Evolutionary conservation across 805 yeast genomes (phyloP).

Genomic region (Metschnikowia aberdeeniae): DNA sequence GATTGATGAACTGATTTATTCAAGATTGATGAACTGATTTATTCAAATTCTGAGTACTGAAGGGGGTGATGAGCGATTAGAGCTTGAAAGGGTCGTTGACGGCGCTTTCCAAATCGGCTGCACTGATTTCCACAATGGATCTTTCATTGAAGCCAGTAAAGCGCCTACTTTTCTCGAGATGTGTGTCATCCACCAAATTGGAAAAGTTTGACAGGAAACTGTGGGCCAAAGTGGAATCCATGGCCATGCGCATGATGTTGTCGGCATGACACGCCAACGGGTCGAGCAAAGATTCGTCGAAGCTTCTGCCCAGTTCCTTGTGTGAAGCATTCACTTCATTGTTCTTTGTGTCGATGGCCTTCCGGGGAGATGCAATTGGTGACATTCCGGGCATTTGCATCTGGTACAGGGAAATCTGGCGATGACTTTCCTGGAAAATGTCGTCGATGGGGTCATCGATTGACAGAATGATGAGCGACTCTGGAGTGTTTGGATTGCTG

Average conservation of each 20-base stretch:
- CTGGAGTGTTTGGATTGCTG: slow-evolving; percentile 6
- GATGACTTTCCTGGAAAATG: slow-evolving; percentile 18
- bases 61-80: neutral
- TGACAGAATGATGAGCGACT: slow-evolving; percentile 2
- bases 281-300: slow-evolving; percentile 25
- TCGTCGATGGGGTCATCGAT: slow-evolving; percentile 22
- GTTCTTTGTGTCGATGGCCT: neutral
- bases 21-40: too few relatives aligned
- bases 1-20: too few relatives aligned
- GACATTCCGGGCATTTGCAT: slow-evolving; percentile 16
- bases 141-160: slow-evolving; percentile 7
- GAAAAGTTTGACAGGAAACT: slow-evolving; percentile 37
- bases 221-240: slow-evolving; percentile 44
- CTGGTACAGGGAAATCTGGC: slow-evolving; percentile 12
- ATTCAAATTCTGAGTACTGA: neutral
- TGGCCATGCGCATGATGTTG: slow-evolving; percentile 44
- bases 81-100: slow-evolving; percentile 18
- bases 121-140: slow-evolving; percentile 32
- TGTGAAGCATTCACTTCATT: neutral
- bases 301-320: neutral
- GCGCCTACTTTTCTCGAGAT: slow-evolving; percentile 14
- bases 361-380: neutral
- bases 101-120: slow-evolving; percentile 34
- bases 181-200: slow-evolving; percentile 29
- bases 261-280: slow-evolving; percentile 45